Evolutionary conservation across 129 eudicot species (phyloP).

Genomic region (Arctium minus): DNA sequence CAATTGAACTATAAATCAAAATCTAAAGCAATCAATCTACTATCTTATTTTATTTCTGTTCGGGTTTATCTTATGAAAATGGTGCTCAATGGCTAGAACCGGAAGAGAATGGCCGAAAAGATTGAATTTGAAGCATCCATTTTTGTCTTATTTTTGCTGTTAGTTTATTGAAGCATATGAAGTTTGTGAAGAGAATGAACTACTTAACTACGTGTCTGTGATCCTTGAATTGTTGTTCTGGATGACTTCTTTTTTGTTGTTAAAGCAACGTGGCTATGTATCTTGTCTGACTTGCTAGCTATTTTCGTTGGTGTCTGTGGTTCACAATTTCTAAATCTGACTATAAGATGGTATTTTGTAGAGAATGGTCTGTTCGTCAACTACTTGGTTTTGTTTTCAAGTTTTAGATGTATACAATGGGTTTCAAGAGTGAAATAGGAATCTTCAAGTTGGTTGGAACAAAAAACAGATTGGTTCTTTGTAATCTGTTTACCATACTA

Average conservation of each 20-base stretch:
- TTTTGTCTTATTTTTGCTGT: background rate
- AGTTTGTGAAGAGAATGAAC: background rate
- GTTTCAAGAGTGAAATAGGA: background rate
- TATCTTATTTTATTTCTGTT: background rate
- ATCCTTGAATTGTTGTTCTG: background rate
- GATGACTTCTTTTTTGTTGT: background rate
- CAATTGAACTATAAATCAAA: background rate
- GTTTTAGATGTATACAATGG: background rate
- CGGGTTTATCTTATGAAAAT: background rate
- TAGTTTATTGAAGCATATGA: background rate
- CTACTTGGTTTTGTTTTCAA: background rate
- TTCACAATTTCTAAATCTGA: too few species aligned
- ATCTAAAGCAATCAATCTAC: background rate
- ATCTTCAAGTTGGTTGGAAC: slow-evolving; percentile 3
- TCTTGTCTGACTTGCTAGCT: too few species aligned
- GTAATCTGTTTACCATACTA: background rate
- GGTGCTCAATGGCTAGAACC: background rate
- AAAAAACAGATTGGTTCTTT: background rate
- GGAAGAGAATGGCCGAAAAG: background rate
- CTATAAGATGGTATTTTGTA: too few species aligned
- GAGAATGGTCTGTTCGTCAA: too few species aligned
- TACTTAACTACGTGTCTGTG: background rate
- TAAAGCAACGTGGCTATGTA: background rate
- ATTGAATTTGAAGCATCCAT: background rate
- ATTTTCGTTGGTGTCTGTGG: too few species aligned